Evolutionary conservation across 768 basidiomycete genomes (phyloP).

Genomic region (Kwoniella shandongensis): DNA sequence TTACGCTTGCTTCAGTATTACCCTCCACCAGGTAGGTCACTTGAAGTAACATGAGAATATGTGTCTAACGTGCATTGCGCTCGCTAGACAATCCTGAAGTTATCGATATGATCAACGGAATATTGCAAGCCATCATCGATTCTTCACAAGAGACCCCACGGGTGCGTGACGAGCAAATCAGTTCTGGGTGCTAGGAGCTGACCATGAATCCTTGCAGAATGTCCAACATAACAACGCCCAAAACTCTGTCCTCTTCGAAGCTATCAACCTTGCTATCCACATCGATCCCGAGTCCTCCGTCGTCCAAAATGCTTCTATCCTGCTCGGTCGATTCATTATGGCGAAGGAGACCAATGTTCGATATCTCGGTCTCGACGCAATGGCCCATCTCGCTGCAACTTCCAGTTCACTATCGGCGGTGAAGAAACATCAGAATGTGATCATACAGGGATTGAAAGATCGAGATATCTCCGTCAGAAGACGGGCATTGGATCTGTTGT

Average conservation of each 20-base stretch:
- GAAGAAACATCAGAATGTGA: constrained; percentile 93
- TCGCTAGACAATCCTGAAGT: constrained; percentile 76
- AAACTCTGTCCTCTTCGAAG: constrained; percentile 96
- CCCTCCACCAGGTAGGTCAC: constrained; percentile 80
- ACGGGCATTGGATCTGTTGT: constrained; percentile 88
- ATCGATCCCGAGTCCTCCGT: constrained; percentile 85
- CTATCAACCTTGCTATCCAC: constrained; percentile 94
- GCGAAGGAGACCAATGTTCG: constrained; percentile 98
- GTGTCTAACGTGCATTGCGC: background rate
- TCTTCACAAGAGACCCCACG: constrained; percentile 77
- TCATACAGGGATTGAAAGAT: constrained; percentile 90
- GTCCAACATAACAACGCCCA: constrained; percentile 99
- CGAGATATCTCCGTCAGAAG: constrained; percentile 95
- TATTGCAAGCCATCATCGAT: constrained; percentile 85
- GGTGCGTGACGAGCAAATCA: constrained; percentile 10
- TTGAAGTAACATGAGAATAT: background rate
- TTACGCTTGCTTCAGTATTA: constrained; percentile 92
- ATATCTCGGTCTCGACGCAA: constrained; percentile 94
- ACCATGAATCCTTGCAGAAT: constrained; percentile 63
- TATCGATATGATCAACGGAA: constrained; percentile 71
- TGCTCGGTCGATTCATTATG: constrained; percentile 92
- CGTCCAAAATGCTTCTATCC: constrained; percentile 80
- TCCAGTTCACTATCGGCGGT: constrained; percentile 87
- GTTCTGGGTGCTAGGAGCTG: too few relatives aligned
- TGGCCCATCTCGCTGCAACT: constrained; percentile 95